Conservation (phyloP, 805 yeast species). For the Lipomyces japonicus region DNA sequence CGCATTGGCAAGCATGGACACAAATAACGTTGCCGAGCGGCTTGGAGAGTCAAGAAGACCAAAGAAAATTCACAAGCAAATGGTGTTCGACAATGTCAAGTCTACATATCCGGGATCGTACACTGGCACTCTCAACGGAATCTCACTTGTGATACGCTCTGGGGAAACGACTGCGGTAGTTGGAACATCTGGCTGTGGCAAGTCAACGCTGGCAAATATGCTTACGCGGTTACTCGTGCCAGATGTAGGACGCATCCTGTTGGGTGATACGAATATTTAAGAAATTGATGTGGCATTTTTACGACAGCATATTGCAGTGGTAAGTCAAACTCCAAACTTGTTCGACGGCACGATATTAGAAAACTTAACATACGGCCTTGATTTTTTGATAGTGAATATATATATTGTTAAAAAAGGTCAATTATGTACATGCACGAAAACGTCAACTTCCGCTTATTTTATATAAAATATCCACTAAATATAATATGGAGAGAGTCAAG, state of each 20-base stretch:
- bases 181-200: conserved; percentile 91
- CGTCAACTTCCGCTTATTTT: too few relatives aligned
- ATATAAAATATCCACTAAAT: too few relatives aligned
- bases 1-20: conserved; percentile 13
- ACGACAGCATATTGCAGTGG: conserved; percentile 58
- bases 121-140: conserved; percentile 33
- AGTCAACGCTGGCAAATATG: conserved; percentile 67
- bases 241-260: conserved; percentile 40
- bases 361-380: conserved; percentile 62
- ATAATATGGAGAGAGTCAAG: too few relatives aligned
- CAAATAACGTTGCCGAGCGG: conserved; percentile 4
- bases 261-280: conserved; percentile 50
- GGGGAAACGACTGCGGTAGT: conserved; percentile 62
- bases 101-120: conserved; percentile 37
- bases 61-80: conserved; percentile 3
- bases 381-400: too few relatives aligned
- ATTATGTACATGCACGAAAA: too few relatives aligned
- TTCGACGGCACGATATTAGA: conserved; percentile 71
- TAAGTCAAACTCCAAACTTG: conserved; percentile 68
- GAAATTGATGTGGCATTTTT: conserved; percentile 47
- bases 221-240: conserved; percentile 52
- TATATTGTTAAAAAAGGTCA: too few relatives aligned
- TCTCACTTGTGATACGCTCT: conserved; percentile 44
- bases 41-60: conserved; percentile 1
- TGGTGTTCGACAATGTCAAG: conserved; percentile 45